Evolutionary conservation across 176 grass and related monocot genomes (phyloP), one percentile per base, ranked within the genome.

Genomic region (Areca catechu): DNA sequence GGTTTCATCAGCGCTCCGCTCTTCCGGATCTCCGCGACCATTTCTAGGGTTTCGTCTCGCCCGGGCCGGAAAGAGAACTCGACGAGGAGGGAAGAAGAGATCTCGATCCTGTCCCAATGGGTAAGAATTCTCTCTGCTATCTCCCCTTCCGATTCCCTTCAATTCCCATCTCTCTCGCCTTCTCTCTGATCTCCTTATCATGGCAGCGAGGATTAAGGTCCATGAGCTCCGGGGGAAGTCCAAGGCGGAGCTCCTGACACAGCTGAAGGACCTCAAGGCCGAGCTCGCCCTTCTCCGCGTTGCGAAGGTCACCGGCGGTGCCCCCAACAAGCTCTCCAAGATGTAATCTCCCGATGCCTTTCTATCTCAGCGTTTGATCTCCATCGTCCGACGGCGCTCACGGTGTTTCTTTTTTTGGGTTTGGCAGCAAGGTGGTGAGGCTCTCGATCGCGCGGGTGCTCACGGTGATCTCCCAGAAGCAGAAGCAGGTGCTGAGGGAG

Each of bases 281-380:
- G 62, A 65, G 62, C 62, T 65, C 22, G 49, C 62, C 21, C 62
- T 65, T 22, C 62, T 65, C 22, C 48, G 62, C 16, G 48, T 65
- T 12, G 62, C 62, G 43, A 65, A 65, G 62, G 62, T 65, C 49
- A 65, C 62, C 3, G 62, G 22, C 15, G 62, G 62, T 4, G 48
- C 62, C 48, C 48, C 62, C 48, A 65, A 65, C 62, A 65, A 65
- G 21, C 62, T 65, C 5, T 65, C 62, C 62, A 65, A 65, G 62
- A 65, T 65, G 62, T 65, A 48, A 65, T 19, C n/a, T 5, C 0
- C 2, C 7, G 1, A 43, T 1, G 12, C 15, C 30, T 21, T 7
- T 14, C 10, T 0, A 9, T 51, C 17, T 5, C 14, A 51, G 16
- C 48, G 1, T 7, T 15, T 5, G 23, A 15, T 18, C 18, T 14